Evolutionary conservation across 345 rosid species (phyloP).

Genomic region (Populus ilicifolia): DNA sequence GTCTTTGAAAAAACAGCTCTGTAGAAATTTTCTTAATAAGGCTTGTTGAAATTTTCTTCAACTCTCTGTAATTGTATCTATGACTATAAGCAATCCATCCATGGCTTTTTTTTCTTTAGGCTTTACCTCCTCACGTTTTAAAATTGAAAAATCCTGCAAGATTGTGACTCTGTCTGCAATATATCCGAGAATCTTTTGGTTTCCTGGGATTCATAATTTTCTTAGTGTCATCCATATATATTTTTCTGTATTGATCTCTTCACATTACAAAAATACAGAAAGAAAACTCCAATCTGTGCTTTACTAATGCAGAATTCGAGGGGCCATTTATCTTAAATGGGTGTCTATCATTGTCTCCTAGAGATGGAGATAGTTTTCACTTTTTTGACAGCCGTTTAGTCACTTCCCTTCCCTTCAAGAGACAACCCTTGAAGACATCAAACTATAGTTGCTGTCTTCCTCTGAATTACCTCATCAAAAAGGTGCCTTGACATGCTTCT

Average conservation of each 20-base stretch:
- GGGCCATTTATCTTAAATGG: conserved; percentile 33
- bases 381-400: conserved; percentile 18
- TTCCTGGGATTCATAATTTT: conserved; percentile 7
- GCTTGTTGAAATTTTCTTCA: conserved; percentile 6
- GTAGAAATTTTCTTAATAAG: conserved; percentile 6
- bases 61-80: neutral
- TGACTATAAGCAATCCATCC: conserved; percentile 9
- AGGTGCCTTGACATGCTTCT: neutral
- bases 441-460: neutral
- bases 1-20: neutral
- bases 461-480: conserved; percentile 1
- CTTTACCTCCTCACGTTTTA: neutral
- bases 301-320: conserved; percentile 9
- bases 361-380: conserved; percentile 30
- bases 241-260: neutral
- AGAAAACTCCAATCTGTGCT: neutral
- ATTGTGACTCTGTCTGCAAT: too few relatives aligned
- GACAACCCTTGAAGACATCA: conserved; percentile 7
- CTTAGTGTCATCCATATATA: neutral
- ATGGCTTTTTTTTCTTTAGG: neutral
- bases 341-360: conserved; percentile 34
- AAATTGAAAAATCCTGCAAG: conserved; percentile 1
- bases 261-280: neutral
- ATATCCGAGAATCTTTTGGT: conserved; percentile 6
- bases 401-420: neutral